Conservation (phyloP, 352 stramenopile species). For the Phytopythium boreale region DNA sequence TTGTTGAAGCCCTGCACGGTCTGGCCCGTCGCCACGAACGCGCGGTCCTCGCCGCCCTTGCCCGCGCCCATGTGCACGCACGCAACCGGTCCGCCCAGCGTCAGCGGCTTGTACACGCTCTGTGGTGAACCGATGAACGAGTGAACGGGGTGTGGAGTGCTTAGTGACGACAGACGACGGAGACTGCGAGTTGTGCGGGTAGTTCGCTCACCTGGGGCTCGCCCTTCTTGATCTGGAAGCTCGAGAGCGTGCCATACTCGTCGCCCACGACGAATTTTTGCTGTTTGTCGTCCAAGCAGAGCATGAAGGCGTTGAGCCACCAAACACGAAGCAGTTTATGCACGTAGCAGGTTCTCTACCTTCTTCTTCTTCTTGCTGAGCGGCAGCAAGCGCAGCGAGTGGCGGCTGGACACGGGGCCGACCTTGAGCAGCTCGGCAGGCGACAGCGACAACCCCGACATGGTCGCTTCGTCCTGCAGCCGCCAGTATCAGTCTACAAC, state of each 20-base stretch:
- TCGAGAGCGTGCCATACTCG: slow-evolving; percentile 75
- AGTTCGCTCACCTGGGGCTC: slow-evolving; percentile 46
- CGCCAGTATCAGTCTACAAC: neutral
- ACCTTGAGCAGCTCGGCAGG: slow-evolving; percentile 81
- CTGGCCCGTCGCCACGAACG: slow-evolving; percentile 65
- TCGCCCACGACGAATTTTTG: slow-evolving; percentile 88
- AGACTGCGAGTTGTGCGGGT: neutral
- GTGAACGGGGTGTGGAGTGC: neutral
- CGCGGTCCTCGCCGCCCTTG: slow-evolving; percentile 72
- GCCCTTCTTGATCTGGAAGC: slow-evolving; percentile 84
- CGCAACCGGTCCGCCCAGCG: slow-evolving; percentile 49
- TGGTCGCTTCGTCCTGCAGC: slow-evolving; percentile 3
- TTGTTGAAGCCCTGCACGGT: slow-evolving; percentile 75
- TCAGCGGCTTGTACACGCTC: slow-evolving; percentile 66
- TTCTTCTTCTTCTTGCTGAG: slow-evolving; percentile 89
- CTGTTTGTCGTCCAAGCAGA: slow-evolving; percentile 18
- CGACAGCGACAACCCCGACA: slow-evolving; percentile 53
- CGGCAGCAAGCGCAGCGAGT: slow-evolving; percentile 75
- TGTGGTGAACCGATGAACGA: slow-evolving; percentile 5
- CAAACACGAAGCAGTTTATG: neutral
- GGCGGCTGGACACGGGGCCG: slow-evolving; percentile 64
- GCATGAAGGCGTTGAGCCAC: neutral
- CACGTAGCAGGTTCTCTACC: slow-evolving; percentile 11
- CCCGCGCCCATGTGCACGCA: slow-evolving; percentile 69
- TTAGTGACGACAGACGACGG: neutral